Conservation (phyloP, 495 filamentous ascomycete genomes). For the Xylaria scruposa region DNA sequence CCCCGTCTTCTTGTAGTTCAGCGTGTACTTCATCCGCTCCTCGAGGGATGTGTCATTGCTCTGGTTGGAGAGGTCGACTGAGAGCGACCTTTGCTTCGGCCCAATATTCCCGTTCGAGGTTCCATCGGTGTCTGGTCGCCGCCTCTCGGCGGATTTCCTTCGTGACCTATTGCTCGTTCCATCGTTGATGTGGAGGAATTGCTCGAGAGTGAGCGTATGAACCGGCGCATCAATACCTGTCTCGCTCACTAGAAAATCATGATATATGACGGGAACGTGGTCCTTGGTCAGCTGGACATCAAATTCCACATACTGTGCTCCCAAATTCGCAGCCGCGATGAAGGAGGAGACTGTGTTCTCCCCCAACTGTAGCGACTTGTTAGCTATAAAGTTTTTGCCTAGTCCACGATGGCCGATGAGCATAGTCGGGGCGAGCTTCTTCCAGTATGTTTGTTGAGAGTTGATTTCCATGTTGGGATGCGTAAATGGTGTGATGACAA, state of each 20-base stretch:
- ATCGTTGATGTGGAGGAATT: conserved; percentile 87
- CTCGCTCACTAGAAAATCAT: conserved; percentile 98
- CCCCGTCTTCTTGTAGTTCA: conserved; percentile 85
- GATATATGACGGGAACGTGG: conserved; percentile 97
- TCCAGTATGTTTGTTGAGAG: conserved; percentile 94
- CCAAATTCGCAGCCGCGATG: conserved; percentile 92
- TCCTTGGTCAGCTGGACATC: conserved; percentile 99
- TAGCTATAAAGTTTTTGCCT: conserved; percentile 85
- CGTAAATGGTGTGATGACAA: conserved; percentile 91
- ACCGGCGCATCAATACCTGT: conserved; percentile 98
- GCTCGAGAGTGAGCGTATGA: conserved; percentile 91
- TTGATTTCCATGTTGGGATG: conserved; percentile 94
- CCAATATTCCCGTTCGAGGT: conserved; percentile 45
- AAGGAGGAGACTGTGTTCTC: conserved; percentile 97
- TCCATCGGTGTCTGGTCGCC: conserved; percentile 39
- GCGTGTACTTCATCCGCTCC: conserved; percentile 96
- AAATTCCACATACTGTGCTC: conserved; percentile 89
- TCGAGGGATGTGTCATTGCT: conserved; percentile 62
- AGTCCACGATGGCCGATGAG: conserved; percentile 93
- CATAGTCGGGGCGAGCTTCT: conserved; percentile 71
- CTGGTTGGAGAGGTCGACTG: conserved; percentile 46
- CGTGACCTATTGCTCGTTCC: conserved; percentile 38
- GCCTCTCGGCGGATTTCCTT: conserved; percentile 33
- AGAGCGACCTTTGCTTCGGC: conserved; percentile 54
- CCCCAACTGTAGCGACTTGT: conserved; percentile 87